Percentiles rank a stretch among this genome's conserved stretches.
These are phyloP conservation scores for Pachyrhizus erosus DNA, from an alignment of 306 rosid species.

Conservation along the genomic window DNA sequence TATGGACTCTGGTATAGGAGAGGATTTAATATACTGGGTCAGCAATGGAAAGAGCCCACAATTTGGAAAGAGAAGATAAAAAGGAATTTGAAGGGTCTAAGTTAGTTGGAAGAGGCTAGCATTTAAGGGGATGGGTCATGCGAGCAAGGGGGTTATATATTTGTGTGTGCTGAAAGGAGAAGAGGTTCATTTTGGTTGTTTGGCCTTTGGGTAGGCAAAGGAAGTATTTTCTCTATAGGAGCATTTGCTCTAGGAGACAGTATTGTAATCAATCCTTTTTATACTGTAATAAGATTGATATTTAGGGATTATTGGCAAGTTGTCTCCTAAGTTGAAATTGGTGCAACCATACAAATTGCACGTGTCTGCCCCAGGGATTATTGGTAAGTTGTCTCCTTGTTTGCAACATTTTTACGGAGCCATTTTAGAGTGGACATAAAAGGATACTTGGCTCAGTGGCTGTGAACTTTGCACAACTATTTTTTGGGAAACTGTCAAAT, in stretches of 20 bases:
- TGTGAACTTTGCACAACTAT: background rate
- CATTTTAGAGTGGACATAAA: constrained; percentile 6
- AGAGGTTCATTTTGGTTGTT: background rate
- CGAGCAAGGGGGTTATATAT: background rate
- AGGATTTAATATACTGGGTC: background rate
- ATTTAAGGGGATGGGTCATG: background rate
- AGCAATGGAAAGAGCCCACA: background rate
- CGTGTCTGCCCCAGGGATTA: constrained; percentile 71
- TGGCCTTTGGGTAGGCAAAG: background rate
- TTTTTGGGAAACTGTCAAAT: constrained; percentile 16
- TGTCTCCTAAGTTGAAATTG: constrained; percentile 60
- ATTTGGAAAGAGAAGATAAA: background rate
- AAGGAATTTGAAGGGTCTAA: background rate
- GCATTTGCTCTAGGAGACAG: background rate
- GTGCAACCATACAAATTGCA: constrained; percentile 75
- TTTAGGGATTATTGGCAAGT: constrained; percentile 55
- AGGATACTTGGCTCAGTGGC: background rate
- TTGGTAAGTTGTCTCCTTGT: constrained; percentile 57
- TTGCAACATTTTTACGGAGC: constrained; percentile 11
- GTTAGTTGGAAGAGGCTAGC: background rate
- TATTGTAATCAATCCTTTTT: constrained; percentile 49
- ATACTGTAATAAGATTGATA: constrained; percentile 58
- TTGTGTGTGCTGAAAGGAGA: background rate
- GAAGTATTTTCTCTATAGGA: background rate
- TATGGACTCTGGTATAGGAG: background rate